Base-by-base conservation (phyloP, 1,284 basidiomycete genomes). In the Porodaedalea pini region DNA sequence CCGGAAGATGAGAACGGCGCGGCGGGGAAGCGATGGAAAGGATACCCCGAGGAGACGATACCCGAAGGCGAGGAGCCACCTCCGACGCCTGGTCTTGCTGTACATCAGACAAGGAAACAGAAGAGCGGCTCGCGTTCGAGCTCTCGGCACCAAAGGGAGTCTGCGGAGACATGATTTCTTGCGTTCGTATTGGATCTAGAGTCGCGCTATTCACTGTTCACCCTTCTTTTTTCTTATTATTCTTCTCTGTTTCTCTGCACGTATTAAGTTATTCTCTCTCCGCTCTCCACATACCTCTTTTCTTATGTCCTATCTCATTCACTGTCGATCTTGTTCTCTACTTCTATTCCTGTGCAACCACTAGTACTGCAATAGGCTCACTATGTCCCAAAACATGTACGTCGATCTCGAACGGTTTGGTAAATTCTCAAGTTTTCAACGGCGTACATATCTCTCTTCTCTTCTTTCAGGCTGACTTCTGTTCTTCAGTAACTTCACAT, bases 1-100 rank as follows among this genome's bases (percentile, higher is more conserved):
- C 69, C 77, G 15, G 67, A 76, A 2, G 76, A 74, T 2, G 78
- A 77, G 17, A 25, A 36, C 17, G 10, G 15, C 2, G 37, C 21
- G 17, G 23, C 23, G 5, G 34, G 25, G 5, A 47, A 36, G 36
- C 58, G 54, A 15, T 54, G 56, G 47, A 61, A 57, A 53, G 54
- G 58, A 50, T 61, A 56, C 51, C 56, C 61, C 17, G 63, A 60
- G 25, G 65, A 62, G 19, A 63, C 63, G 15, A 64, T 64, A 49
- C 52, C 58, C 25, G 64, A 63, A 52, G 50, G 51, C 10, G 64
- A 65, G 7, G 65, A 64, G 25, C 57, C 61, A 10, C 54, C 59
- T 15, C 57, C 61, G 7, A 58, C 62, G 3, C 58, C 59, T 52
- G 54, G 53, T 5, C 48, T 56, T 25, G 15, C 44, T 31, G 56